These are phyloP conservation scores for Aristolochia fimbriata DNA, from an alignment of 164 flowering plant genomes.

Conservation along the genomic window DNA sequence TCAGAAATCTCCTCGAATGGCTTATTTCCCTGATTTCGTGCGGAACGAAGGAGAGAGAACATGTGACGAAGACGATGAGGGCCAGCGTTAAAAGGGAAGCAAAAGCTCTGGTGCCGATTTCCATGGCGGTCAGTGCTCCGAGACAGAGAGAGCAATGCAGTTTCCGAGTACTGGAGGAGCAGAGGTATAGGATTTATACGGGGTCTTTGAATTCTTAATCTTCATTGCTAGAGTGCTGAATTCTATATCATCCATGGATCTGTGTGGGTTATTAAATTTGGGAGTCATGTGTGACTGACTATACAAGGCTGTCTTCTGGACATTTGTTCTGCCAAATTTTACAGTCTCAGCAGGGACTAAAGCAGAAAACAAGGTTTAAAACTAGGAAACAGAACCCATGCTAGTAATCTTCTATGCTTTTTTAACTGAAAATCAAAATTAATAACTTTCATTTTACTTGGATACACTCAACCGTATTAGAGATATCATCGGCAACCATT, in stretches of 20 bases:
- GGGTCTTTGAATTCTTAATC: background rate
- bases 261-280: background rate
- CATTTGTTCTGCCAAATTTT: background rate
- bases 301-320: background rate
- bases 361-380: background rate
- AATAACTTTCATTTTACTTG: no score
- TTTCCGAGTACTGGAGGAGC: no score
- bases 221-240: no score
- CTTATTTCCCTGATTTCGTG: constrained; percentile 7
- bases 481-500: background rate
- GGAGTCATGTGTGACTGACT: background rate
- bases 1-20: constrained; percentile 23
- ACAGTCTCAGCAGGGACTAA: background rate
- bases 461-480: no score
- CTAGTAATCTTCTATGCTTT: background rate
- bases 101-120: constrained; percentile 14
- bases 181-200: constrained; percentile 1
- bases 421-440: no score
- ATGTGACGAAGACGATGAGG: constrained; percentile 12
- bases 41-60: constrained; percentile 11
- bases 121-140: constrained; percentile 15
- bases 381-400: background rate
- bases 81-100: constrained; percentile 20
- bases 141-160: background rate
- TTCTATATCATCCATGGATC: background rate